Base-by-base conservation (phyloP, 2,329 filamentous ascomycete genomes). In the Clonostachys sp. region DNA sequence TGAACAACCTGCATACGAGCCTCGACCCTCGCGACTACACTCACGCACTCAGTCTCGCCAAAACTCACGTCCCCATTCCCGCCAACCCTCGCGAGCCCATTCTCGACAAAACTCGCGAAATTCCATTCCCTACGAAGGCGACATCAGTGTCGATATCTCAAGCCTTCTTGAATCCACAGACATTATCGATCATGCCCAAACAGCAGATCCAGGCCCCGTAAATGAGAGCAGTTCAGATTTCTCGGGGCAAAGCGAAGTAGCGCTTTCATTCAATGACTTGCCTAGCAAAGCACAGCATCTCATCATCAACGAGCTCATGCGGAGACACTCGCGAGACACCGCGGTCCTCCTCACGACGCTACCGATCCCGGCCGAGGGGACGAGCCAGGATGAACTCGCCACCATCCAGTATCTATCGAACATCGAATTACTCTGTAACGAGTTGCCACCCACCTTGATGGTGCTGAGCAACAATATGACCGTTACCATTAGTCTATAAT, bases 401-500 rank as follows among this genome's bases (percentile, higher is more conserved):
- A 89, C 87, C 56, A 70, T 89, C 48, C 78, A 79, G 51, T 95
- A 94, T 63, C 71, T 95, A 43, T 84, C 80, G 44, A 86, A 91
- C 64, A 72, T 92, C 50, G 87, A 94, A 63, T 80, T 94, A 3
- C 67, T 95, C 49, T 92, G 87, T 63, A 80, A 86, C 57, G 86
- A 81, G 12, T 68, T 92, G 51, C 89, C 89, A 30, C 89, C 90
- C 1, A 81, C 83, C 42, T 63, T 95, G 57, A 70, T 95, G 63
- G 87, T 95, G 38, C 78, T 95, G 66, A 91, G 87, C 65, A 95
- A 95, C 65, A 90, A 84, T 58, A 91, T 95, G 86, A 95, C 89
- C 14, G 89, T 95, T 42, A 95, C 87, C 7, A 87, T 87, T 58
- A 87, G 84, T 61, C 65, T 89, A 51, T 89, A 41, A 51, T 33